Evolutionary conservation across 768 basidiomycete genomes (phyloP), one percentile per base, ranked within the genome.

Genomic region (Russula ochroleuca): DNA sequence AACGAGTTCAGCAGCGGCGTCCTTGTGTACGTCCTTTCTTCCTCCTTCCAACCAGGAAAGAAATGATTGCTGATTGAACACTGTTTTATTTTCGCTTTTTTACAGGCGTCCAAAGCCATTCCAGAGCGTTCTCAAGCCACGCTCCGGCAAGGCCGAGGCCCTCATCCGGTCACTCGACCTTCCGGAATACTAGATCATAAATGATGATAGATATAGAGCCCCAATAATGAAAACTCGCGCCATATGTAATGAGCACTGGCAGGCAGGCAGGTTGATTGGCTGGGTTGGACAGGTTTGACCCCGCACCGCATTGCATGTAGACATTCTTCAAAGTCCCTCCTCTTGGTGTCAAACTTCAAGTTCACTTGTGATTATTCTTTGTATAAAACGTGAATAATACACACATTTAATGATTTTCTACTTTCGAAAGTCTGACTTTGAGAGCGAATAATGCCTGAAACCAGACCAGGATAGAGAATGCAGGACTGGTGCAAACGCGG

Each of bases 81-180:
- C n/a, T n/a, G 6, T 15, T 31, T n/a, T 37, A 25, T 35, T 15
- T 10, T 28, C n/a, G 28, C 19, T 14, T 40, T 8, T 37, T 21
- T 47, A 1, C 43, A 72, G 69, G 13, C 69, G 64, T 52, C 71
- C 71, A 2, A 66, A 56, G 62, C 69, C 71, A 10, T 72, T 72
- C 61, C 31, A 61, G 23, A 67, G 68, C 59, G 28, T 21, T 6
- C 64, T 72, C 28, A 65, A 61, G 62, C 71, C 71, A 2, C 67
- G 71, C 14, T 65, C 64, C 35, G 47, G 62, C 41, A 63, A 63
- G 15, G 57, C 70, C 1, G 65, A 68, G 43, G 50, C 55, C n/a
- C 63, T 69, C 21, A 43, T 69, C 43, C 35, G 53, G n/a, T 48
- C 64, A 7, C 47, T 67, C 19, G 65, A 67, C 38, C 59, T 61